Evolutionary conservation across 768 basidiomycete species (phyloP).

Genomic region (Amanita brunnescens): DNA sequence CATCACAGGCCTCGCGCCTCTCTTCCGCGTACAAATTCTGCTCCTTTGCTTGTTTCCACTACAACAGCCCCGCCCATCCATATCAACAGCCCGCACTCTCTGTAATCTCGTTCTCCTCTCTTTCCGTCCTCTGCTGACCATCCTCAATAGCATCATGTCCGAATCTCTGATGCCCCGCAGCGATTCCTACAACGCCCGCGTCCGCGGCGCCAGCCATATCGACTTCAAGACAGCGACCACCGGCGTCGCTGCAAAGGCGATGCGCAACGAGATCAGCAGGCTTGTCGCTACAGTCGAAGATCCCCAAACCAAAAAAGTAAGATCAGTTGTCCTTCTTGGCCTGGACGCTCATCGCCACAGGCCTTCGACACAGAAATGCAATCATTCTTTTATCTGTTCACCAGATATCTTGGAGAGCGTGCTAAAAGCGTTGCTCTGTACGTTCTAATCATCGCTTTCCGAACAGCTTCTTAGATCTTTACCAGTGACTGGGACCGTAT

Average conservation of each 20-base stretch:
- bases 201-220: constrained; percentile 72
- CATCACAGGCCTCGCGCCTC: constrained; percentile 49
- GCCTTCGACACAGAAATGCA: constrained; percentile 95
- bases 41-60: constrained; percentile 56
- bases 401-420: constrained; percentile 84
- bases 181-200: constrained; percentile 64
- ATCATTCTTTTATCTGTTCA: constrained; percentile 93
- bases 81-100: constrained; percentile 32
- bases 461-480: constrained; percentile 8
- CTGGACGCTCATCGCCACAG: constrained; percentile 30
- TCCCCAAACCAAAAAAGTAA: constrained; percentile 72
- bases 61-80: constrained; percentile 53
- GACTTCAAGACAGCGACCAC: constrained; percentile 99
- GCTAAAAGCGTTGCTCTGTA: constrained; percentile 85
- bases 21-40: constrained; percentile 37
- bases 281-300: constrained; percentile 86
- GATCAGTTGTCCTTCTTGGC: constrained; percentile 3
- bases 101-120: constrained; percentile 21
- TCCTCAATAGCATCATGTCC: constrained; percentile 35
- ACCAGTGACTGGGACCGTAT: constrained; percentile 82
- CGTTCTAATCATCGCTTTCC: constrained; percentile 16
- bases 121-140: constrained; percentile 11
- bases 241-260: constrained; percentile 87
- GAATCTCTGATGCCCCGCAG: constrained; percentile 49
- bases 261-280: constrained; percentile 96